A percentile compares a stretch with the other conserved stretches of the same genome.
Conservation (phyloP, 345 rosid species). For the Citrus unshiu region DNA sequence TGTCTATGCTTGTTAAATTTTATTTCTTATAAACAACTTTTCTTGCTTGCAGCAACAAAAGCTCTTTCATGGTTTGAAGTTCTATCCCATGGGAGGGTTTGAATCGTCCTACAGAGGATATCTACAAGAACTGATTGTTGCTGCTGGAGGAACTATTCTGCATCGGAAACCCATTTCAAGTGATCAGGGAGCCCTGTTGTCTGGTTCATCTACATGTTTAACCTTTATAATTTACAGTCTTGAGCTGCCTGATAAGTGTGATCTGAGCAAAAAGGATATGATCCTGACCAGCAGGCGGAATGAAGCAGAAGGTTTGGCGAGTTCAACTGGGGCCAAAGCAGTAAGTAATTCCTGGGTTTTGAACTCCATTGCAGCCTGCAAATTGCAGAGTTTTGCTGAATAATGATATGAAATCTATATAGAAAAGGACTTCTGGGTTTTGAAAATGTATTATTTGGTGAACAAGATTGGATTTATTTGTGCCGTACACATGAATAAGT, state of each 20-base stretch:
- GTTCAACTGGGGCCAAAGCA: conserved; percentile 55
- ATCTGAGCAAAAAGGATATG: conserved; percentile 36
- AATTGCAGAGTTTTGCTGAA: conserved; percentile 33
- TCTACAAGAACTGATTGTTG: conserved; percentile 65
- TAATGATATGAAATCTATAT: not conserved
- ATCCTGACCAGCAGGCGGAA: conserved; percentile 40
- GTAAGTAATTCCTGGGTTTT: conserved; percentile 80
- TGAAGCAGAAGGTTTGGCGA: conserved; percentile 66
- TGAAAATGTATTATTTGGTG: not conserved
- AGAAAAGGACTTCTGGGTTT: no score
- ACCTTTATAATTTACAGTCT: conserved; percentile 65
- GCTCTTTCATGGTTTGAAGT: conserved; percentile 40
- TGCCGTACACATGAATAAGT: not conserved
- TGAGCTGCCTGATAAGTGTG: conserved; percentile 46
- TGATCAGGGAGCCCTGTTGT: conserved; percentile 5
- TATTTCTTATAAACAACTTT: not conserved
- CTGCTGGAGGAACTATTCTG: conserved; percentile 72
- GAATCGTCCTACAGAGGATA: conserved; percentile 65
- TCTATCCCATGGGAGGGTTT: conserved; percentile 77
- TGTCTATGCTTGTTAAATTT: not conserved
- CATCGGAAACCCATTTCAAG: conserved; percentile 62
- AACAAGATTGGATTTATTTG: not conserved
- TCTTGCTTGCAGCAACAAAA: conserved; percentile 56
- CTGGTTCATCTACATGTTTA: conserved; percentile 22
- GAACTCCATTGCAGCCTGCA: conserved; percentile 73